Conservation (phyloP, 768 basidiomycete genomes). For the Psilocybe subaeruginosa region DNA sequence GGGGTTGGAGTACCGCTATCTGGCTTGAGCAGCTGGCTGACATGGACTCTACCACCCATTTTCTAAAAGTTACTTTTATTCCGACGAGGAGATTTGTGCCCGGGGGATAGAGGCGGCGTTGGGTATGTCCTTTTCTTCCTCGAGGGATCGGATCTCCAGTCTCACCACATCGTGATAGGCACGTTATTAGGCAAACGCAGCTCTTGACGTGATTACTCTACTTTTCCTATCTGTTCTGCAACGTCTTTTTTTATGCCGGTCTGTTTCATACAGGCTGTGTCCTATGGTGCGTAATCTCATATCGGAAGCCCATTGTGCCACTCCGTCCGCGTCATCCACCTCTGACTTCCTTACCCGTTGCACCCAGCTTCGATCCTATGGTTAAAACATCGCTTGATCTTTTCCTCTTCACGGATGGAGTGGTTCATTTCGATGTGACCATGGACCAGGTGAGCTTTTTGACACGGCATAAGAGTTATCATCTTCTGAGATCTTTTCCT, state of each 20-base stretch:
- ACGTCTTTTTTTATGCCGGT: neutral
- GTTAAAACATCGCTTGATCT: neutral
- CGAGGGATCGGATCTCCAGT: conserved; percentile 2
- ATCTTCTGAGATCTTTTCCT: no score
- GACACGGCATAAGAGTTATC: no score
- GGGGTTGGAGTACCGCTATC: neutral
- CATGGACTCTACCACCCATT: neutral
- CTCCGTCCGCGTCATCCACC: neutral
- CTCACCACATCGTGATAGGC: conserved; percentile 4
- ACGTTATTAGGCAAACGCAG: neutral
- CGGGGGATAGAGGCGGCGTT: neutral
- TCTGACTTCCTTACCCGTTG: neutral
- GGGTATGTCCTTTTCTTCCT: neutral
- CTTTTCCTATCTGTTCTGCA: neutral
- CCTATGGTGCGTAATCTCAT: conserved; percentile 16
- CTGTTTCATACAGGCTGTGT: neutral
- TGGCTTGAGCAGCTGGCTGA: neutral
- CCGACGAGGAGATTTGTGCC: neutral
- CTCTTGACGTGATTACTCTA: neutral
- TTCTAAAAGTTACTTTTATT: neutral
- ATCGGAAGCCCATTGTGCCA: neutral
- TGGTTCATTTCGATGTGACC: neutral
- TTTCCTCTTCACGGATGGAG: neutral
- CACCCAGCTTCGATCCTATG: neutral
- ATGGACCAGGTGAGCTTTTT: neutral